Evolutionary conservation across 2,329 filamentous ascomycete genomes (phyloP).

Genomic region (Beauveria rudraprayagi): DNA sequence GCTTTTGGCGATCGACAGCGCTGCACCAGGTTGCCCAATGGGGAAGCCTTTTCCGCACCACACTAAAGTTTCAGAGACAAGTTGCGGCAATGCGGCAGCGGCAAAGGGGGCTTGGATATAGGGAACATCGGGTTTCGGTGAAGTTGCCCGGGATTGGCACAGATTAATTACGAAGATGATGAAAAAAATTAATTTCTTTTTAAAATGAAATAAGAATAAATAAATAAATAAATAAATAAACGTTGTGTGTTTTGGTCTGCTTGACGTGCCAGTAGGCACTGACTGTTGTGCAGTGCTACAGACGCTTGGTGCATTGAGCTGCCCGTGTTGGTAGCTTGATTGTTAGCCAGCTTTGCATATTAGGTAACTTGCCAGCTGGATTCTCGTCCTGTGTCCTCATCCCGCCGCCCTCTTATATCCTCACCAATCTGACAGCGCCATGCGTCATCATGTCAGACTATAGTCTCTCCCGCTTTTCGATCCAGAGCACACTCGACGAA

Average conservation of each 20-base stretch:
- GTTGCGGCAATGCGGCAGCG: not conserved
- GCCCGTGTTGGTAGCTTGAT: not conserved
- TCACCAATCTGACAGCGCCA: constrained; percentile 6
- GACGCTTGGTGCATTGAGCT: not conserved
- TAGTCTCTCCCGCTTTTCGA: not conserved
- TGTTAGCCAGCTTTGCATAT: not conserved
- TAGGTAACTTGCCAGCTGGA: not conserved
- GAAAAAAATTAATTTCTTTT: no score
- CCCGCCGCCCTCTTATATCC: not conserved
- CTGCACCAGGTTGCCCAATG: not conserved
- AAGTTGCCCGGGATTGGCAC: constrained; percentile 1
- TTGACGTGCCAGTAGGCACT: not conserved
- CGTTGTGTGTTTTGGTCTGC: not conserved
- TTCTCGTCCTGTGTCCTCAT: not conserved
- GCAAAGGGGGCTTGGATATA: not conserved
- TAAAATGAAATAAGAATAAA: no score
- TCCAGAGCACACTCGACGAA: constrained; percentile 2
- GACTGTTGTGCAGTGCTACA: not conserved
- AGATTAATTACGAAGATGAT: not conserved
- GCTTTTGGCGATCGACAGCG: not conserved
- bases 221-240: not conserved
- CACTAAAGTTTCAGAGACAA: not conserved
- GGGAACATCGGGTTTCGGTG: constrained; percentile 2
- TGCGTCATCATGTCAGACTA: constrained; percentile 12
- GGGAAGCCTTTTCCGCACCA: not conserved